Base-by-base conservation (phyloP, 2,329 filamentous ascomycete genomes). In the Fusarium nanum region DNA sequence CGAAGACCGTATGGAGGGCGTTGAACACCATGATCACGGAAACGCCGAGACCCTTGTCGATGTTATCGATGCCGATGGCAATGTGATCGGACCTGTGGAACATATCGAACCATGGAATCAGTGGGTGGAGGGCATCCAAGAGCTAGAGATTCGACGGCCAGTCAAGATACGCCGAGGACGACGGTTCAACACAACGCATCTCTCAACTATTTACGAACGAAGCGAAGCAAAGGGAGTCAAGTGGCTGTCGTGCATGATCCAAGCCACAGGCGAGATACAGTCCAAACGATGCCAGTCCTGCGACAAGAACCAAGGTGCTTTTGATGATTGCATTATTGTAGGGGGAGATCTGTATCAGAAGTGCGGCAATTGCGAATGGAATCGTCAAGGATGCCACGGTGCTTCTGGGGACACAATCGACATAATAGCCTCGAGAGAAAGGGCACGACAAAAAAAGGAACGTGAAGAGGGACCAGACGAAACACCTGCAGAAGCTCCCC, bases 291-390 rank as follows among this genome's bases (percentile, higher is more conserved):
- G 85, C 54, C 67, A 76, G 1, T 80, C 78, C 2, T 86, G 85
- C 56, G 73, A 80, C 2, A 81, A 78, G 56, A 79, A 80, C 27
- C 77, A 80, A 23, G 84, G 84, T 0, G 80, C 81, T 0, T 86
- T 84, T 67, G 79, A 80, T 3, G 77, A 80, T 7, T 86, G 84
- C 71, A 78, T 86, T 50, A 78, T 83, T 25, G 74, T 84, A 16
- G 81, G 80, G 7, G 80, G 78, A 7, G 73, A 76, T 9, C 75
- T 82, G 6, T 84, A 85, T 55, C 80, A 81, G 6, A 81, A 83
- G 28, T 86, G 84, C 60, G 84, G 83, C 30, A 86, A 86, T 66
- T 86, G 84, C 66, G 83, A 85, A 68, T 86, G 84, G 84, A 83
- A 82, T 64, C 79, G 78, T 4, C 77, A 79, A 55, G 76, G 77